phyloP scores from a whole-genome alignment of 2,329 filamentous ascomycete genomes.

The Fusarium sp. region DNA sequence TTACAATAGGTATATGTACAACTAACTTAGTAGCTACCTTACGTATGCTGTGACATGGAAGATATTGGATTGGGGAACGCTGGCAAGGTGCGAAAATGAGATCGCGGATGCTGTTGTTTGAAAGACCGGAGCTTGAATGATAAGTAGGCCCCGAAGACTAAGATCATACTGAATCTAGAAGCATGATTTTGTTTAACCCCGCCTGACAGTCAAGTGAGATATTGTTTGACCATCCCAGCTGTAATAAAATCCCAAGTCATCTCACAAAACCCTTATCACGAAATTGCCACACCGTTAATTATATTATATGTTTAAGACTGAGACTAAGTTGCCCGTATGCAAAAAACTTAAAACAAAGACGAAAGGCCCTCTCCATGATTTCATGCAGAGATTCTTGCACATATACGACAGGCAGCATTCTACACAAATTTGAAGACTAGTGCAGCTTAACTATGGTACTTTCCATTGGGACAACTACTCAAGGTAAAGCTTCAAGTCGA shows the following conservation, averaged over 20 bases:
- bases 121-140: background rate
- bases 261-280: background rate
- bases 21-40: background rate
- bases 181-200: background rate
- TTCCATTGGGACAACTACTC: background rate
- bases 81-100: background rate
- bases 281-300: background rate
- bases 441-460: slow-evolving; percentile 1
- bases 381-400: background rate
- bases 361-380: background rate
- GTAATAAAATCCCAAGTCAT: background rate
- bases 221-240: background rate
- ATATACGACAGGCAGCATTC: background rate
- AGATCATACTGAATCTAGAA: background rate
- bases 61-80: background rate
- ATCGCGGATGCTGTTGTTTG: background rate
- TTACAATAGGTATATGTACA: background rate
- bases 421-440: background rate
- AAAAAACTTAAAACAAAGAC: background rate
- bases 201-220: background rate
- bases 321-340: background rate
- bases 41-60: background rate
- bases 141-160: background rate
- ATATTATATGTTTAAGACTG: background rate
- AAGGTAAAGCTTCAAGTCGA: slow-evolving; percentile 13